Evolutionary conservation across 2,329 filamentous ascomycete species (phyloP).

Genomic region (Xylogone sp.): DNA sequence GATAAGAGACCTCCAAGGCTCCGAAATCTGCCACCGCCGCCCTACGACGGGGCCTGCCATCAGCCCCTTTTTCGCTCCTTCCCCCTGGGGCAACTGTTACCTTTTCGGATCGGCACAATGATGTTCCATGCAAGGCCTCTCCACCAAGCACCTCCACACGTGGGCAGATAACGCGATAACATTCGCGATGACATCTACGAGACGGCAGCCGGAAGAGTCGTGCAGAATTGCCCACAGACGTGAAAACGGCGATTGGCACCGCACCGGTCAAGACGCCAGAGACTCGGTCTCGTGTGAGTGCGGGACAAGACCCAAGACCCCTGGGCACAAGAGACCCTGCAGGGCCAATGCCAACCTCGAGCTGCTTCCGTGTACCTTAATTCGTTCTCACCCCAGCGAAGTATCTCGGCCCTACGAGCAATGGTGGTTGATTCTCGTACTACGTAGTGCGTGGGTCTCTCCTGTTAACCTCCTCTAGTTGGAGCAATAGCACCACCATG

Average conservation of each 20-base stretch:
- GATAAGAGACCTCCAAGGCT: no score
- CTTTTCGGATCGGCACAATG: background rate
- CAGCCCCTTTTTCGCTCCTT: background rate
- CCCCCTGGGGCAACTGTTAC: background rate
- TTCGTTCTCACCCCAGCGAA: background rate
- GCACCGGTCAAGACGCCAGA: background rate
- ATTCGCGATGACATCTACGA: no score
- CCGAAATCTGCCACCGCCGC: no score
- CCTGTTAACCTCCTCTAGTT: background rate
- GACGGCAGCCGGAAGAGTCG: background rate
- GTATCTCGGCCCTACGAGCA: background rate
- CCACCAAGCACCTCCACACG: background rate
- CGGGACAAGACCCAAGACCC: background rate
- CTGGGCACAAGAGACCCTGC: background rate
- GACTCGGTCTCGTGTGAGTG: background rate
- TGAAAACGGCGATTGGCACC: background rate
- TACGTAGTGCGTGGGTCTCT: background rate
- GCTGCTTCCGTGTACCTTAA: background rate
- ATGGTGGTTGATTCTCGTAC: background rate
- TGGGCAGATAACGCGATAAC: background rate
- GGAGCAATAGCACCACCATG: background rate
- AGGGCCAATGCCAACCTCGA: background rate
- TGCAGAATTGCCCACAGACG: background rate
- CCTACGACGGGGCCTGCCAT: no score
- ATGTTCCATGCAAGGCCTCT: background rate